phyloP scores from a whole-genome alignment of 2,329 filamentous ascomycete genomes.

The Phialocephala subalpina region DNA sequence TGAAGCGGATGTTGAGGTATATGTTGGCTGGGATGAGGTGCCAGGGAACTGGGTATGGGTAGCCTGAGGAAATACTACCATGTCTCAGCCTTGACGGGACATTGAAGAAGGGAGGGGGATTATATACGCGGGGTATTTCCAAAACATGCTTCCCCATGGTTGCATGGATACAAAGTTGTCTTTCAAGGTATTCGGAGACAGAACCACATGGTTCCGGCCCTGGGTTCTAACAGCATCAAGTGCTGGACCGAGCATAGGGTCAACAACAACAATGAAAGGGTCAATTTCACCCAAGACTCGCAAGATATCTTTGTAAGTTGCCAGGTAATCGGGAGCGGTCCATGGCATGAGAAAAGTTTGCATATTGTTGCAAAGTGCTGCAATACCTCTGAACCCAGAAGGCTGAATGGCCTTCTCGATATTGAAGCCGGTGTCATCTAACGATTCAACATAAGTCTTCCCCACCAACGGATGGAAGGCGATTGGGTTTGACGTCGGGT shows the following conservation, averaged over 20 bases:
- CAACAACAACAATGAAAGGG: slow-evolving; percentile 51
- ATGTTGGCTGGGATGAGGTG: slow-evolving; percentile 51
- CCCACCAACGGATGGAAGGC: neutral
- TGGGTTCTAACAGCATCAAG: slow-evolving; percentile 50
- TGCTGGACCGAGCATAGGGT: slow-evolving; percentile 51
- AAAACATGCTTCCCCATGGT: slow-evolving; percentile 44
- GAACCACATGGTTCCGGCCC: slow-evolving; percentile 44
- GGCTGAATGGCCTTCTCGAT: neutral
- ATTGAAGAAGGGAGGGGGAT: neutral
- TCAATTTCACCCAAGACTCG: slow-evolving; percentile 47
- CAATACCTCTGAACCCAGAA: neutral
- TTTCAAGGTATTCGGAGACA: slow-evolving; percentile 51
- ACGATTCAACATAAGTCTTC: neutral
- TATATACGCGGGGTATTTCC: slow-evolving; percentile 49
- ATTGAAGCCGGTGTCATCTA: neutral
- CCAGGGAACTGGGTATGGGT: slow-evolving; percentile 54
- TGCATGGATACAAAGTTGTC: slow-evolving; percentile 49
- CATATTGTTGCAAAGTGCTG: neutral
- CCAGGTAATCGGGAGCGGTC: slow-evolving; percentile 48
- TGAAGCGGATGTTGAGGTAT: slow-evolving; percentile 43
- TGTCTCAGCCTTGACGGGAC: neutral
- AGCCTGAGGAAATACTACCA: slow-evolving; percentile 43
- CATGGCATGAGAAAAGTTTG: slow-evolving; percentile 37
- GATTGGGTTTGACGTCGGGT: neutral
- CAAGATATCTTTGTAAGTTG: slow-evolving; percentile 47